These are phyloP conservation scores for Suillus lakei DNA, from an alignment of 768 basidiomycete genomes.

Conservation along the genomic window DNA sequence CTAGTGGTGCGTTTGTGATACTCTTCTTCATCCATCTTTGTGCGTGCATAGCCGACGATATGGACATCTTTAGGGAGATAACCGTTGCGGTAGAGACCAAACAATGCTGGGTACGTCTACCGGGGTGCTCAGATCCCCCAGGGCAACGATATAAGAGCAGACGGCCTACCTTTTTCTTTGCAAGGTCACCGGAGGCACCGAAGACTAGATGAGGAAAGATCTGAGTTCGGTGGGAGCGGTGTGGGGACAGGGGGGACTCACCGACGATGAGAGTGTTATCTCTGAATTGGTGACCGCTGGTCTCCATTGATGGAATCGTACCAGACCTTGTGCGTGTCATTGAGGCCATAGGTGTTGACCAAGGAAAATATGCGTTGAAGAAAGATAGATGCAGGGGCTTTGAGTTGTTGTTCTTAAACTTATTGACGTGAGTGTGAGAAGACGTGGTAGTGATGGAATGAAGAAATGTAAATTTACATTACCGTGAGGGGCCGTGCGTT, in stretches of 20 bases:
- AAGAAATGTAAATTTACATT: slow-evolving; percentile 11
- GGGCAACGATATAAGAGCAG: neutral
- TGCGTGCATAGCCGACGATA: slow-evolving; percentile 96
- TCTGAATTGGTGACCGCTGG: slow-evolving; percentile 68
- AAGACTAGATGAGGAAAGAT: slow-evolving; percentile 58
- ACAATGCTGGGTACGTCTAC: slow-evolving; percentile 95
- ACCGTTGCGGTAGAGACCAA: slow-evolving; percentile 80
- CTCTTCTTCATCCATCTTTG: slow-evolving; percentile 88
- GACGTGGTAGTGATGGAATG: slow-evolving; percentile 1
- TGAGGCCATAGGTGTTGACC: slow-evolving; percentile 25
- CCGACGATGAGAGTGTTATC: slow-evolving; percentile 92
- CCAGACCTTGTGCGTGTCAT: slow-evolving; percentile 70
- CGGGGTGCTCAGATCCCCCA: slow-evolving; percentile 50
- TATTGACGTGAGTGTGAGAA: slow-evolving; percentile 34
- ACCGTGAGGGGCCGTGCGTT: slow-evolving; percentile 8
- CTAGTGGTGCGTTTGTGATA: slow-evolving; percentile 84
- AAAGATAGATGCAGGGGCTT: slow-evolving; percentile 17
- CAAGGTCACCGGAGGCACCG: slow-evolving; percentile 96
- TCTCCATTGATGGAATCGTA: slow-evolving; percentile 91
- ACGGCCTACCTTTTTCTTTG: slow-evolving; percentile 91
- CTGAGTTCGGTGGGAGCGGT: slow-evolving; percentile 14
- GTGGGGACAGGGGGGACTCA: slow-evolving; percentile 43
- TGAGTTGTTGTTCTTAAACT: slow-evolving; percentile 15
- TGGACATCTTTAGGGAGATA: slow-evolving; percentile 83
- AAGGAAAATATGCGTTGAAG: slow-evolving; percentile 8